A percentile compares a stretch with the other conserved stretches of the same genome.
phyloP scores from a whole-genome alignment of 2,329 filamentous ascomycete genomes.

The Fusarium sambucinum region DNA sequence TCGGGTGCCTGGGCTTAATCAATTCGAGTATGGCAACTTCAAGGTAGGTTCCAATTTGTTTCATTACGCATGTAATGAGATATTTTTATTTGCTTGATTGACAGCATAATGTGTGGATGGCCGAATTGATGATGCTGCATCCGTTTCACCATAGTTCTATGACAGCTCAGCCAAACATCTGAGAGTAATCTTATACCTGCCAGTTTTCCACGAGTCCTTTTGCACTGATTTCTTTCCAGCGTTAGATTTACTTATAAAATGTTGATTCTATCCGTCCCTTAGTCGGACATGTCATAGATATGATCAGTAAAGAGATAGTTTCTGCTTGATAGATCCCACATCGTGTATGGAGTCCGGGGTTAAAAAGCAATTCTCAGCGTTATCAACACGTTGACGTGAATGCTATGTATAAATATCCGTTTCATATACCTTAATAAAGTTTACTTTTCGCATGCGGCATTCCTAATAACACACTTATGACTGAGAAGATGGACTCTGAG shows the following conservation, averaged over 20 bases:
- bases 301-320: not conserved
- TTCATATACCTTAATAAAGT: not conserved
- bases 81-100: not conserved
- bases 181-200: too few species aligned
- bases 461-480: not conserved
- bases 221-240: not conserved
- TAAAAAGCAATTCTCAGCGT: too few species aligned
- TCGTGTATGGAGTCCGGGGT: too few species aligned
- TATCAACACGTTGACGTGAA: too few species aligned
- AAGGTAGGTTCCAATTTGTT: not conserved
- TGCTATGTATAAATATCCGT: not conserved
- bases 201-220: fast-evolving
- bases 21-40: not conserved
- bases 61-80: not conserved
- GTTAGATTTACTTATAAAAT: not conserved
- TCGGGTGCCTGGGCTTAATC: not conserved
- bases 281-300: not conserved
- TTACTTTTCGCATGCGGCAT: not conserved
- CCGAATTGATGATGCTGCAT: not conserved
- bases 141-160: not conserved
- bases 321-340: not conserved
- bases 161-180: not conserved
- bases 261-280: not conserved
- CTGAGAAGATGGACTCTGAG: not conserved
- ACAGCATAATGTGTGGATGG: not conserved